Evolutionary conservation across 2,329 filamentous ascomycete genomes (phyloP).

Genomic region (Pseudopyrenochaeta lycopersici): DNA sequence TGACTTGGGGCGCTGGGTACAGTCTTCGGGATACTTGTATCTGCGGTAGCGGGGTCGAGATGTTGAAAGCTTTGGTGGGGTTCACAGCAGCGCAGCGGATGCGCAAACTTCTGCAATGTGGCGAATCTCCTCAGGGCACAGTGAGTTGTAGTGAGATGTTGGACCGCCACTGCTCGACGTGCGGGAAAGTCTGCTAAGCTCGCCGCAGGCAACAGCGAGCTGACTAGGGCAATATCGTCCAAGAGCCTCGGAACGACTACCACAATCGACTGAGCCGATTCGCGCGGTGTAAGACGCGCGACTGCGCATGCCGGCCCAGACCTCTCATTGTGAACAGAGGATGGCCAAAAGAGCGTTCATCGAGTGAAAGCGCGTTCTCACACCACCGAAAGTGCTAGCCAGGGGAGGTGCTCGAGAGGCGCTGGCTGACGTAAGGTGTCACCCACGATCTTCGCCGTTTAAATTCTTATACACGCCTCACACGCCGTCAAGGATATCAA

Average conservation of each 20-base stretch:
- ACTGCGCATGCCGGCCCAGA: not conserved
- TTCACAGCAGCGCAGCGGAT: not conserved
- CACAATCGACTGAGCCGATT: not conserved
- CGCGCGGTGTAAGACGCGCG: not conserved
- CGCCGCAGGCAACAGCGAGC: not conserved
- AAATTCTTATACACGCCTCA: too few relatives aligned
- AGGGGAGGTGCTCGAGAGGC: not conserved
- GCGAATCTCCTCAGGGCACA: not conserved
- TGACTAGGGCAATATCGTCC: not conserved
- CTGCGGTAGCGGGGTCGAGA: not conserved
- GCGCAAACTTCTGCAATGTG: not conserved
- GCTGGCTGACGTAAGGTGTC: constrained; percentile 18
- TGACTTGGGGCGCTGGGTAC: not conserved
- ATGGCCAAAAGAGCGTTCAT: not conserved
- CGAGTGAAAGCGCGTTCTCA: not conserved
- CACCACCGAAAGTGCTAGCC: constrained; percentile 10
- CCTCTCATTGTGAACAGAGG: not conserved
- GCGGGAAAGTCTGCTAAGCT: not conserved
- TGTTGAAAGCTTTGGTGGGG: not conserved
- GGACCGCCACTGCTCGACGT: too few relatives aligned
- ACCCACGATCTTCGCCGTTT: not conserved
- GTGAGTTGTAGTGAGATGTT: not conserved
- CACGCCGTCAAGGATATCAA: too few relatives aligned
- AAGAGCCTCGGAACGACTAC: not conserved
- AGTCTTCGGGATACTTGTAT: not conserved